Base-by-base conservation (phyloP, 1,139 yeast genomes). In the Saccharomyces hybrid region DNA sequence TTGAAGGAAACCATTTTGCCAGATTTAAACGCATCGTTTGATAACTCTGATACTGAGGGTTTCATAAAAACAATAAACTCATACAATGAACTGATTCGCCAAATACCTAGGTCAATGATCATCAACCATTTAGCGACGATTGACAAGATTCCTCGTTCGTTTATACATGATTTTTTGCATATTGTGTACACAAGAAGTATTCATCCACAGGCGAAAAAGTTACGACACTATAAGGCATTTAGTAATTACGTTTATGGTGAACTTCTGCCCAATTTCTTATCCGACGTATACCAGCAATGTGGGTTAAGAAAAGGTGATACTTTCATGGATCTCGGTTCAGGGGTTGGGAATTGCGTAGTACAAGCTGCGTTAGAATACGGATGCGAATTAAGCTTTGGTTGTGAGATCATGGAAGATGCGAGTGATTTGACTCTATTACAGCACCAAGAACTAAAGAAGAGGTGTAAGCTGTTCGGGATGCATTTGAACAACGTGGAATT, bases 221-320 rank as follows among this genome's bases (percentile, higher is more conserved):
- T 90, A 52, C 78, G 86, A 51, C 77, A 81, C 3, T 90, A 90
- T 67, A 83, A 84, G 64, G 95, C 96, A 0, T 90, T 90, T 66
- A 88, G 96, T 3, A 91, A 88, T 57, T 88, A 84, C 64, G 96
- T 89, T 0, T 91, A 91, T 66, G 98, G 98, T 3, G 98, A 91
- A 70, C 73, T 91, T 54, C 74, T 91, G 64, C 97, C 97, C 0
- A 76, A 79, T 4, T 88, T 90, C 63, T 76, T 88, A 44, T 79
- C 89, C 51, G 82, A 78, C 60, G 85, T 88, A 1, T 82, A 86
- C 61, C 74, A 79, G 4, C 81, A 87, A 64, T 85, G 90, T 46
- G 76, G 75, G 1, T 73, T 89, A 51, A 69, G 71, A 34, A 76
- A 83, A 0, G 70, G 71, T 1, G 80, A 81, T 52, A 79, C 76